phyloP scores from a whole-genome alignment of 2,329 filamentous ascomycete genomes.

The Alternaria novae-zelandiae region DNA sequence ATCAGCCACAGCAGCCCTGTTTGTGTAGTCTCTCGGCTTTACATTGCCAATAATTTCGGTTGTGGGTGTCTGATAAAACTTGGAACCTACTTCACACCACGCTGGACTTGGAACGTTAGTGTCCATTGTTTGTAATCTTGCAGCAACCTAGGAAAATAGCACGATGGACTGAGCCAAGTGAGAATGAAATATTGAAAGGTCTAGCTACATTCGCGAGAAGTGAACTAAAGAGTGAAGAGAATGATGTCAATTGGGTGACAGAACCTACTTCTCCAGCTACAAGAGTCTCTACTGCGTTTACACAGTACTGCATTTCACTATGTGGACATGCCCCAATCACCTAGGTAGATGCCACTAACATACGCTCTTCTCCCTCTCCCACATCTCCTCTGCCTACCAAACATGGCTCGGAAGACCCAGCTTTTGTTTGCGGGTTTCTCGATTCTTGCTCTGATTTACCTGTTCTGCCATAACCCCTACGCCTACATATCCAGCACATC shows the following conservation, averaged over 20 bases:
- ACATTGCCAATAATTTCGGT: background rate
- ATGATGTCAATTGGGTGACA: background rate
- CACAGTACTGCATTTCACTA: background rate
- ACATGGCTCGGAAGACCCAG: background rate
- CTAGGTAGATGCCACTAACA: background rate
- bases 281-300: background rate
- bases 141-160: background rate
- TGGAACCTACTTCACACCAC: background rate
- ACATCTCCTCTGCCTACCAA: background rate
- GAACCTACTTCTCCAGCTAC: background rate
- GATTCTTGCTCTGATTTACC: background rate
- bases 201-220: too few relatives aligned
- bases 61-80: background rate
- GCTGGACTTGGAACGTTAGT: background rate
- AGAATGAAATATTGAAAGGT: background rate
- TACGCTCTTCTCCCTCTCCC: background rate
- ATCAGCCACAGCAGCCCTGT: slow-evolving; percentile 16
- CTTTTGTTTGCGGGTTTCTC: background rate
- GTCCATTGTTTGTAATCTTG: background rate
- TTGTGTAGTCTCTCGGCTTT: background rate
- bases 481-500: background rate
- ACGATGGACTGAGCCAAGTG: background rate
- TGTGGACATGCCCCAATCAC: background rate
- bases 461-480: background rate
- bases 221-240: background rate